phyloP scores from a whole-genome alignment of 305 asterid species.

The Fraxinus latifolia region DNA sequence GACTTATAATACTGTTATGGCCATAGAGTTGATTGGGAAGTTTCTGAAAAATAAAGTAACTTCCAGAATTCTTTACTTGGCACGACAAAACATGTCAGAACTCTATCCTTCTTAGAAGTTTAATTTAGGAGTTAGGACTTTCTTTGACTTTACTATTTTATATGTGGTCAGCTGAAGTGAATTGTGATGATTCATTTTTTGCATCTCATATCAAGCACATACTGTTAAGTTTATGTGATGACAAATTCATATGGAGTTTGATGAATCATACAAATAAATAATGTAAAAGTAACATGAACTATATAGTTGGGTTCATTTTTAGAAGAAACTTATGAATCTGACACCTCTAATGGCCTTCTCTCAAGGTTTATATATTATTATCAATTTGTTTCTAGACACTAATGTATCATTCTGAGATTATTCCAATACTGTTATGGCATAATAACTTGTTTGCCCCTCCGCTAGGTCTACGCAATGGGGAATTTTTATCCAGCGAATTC shows the following conservation, averaged over 20 bases:
- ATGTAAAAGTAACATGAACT: not conserved
- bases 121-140: slow-evolving; percentile 7
- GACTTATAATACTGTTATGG: slow-evolving; percentile 51
- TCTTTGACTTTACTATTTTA: slow-evolving; percentile 1
- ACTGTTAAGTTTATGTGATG: not conserved
- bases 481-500: slow-evolving; percentile 52
- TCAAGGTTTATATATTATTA: not conserved
- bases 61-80: slow-evolving; percentile 85
- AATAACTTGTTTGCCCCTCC: slow-evolving; percentile 15
- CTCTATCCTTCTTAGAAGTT: slow-evolving; percentile 32
- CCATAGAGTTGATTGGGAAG: slow-evolving; percentile 66
- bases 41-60: slow-evolving; percentile 72
- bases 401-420: not conserved
- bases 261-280: slow-evolving; percentile 1
- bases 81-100: slow-evolving; percentile 88
- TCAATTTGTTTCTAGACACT: not conserved
- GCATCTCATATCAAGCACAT: not conserved
- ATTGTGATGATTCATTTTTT: not conserved
- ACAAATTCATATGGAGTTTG: not conserved
- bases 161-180: not conserved
- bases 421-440: not conserved
- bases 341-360: not conserved
- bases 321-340: not conserved
- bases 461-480: slow-evolving; percentile 70
- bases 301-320: not conserved